Evolutionary conservation across 306 rosid species (phyloP), one percentile per base, ranked within the genome.

Genomic region (Vicia sativa): DNA sequence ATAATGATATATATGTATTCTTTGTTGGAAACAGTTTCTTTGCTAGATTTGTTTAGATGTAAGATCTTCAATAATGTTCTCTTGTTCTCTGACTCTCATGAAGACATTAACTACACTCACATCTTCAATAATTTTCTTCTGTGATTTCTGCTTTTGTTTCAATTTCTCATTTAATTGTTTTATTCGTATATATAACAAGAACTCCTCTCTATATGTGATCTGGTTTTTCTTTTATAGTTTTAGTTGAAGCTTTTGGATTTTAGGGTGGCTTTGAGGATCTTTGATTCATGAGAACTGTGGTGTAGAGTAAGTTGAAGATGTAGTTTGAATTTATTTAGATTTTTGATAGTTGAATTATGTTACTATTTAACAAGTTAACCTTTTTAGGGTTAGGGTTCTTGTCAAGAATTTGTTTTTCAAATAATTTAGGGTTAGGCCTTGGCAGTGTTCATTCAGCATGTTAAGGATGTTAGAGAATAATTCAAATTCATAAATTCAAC

Each of bases 331-430:
- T 21, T 2, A 21, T 21, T 21, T 21, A 21, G 23, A 21, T 21
- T 21, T 21, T 21, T 21, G 23, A 1, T 21, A 21, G 23, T 21
- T 21, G 23, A 21, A 21, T 21, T 21, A 21, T 21, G 23, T 21
- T 21, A 21, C 23, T 21, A 21, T 21, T 21, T 21, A 21, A 21
- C 23, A 21, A 21, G 23, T 21, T 21, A 21, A 21, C 23, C 23
- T 2, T 21, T 21, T 21, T 88, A 83, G 95, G 95, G 91, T 81
- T 86, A 89, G 96, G 92, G 89, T 79, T 86, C 83, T 69, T 76
- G 77, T 31, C 59, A 45, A 55, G 54, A 26, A 5, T 59, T 57
- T 23, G 5, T 26, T 74, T 60, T 50, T 57, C 11, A 9, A 52
- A 67, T 50, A 6, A 31, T 31, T 31, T 31, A 25, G 28, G 28